Percentiles rank a stretch among this genome's conserved stretches.
phyloP scores from a whole-genome alignment of 1,139 yeast species.

The Saccharomyces hybrid region DNA sequence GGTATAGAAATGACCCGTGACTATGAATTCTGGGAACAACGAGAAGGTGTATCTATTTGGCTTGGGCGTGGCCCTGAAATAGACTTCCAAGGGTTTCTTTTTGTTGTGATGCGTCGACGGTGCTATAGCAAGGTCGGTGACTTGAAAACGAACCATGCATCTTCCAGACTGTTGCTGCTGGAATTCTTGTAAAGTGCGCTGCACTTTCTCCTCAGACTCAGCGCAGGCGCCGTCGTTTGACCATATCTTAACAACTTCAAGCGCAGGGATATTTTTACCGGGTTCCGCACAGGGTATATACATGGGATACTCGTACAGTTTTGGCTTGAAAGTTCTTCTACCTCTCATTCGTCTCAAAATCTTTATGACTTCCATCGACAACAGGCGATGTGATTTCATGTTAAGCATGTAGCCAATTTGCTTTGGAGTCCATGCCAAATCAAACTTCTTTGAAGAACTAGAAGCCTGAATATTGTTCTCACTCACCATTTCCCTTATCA shows the following conservation, averaged over 20 bases:
- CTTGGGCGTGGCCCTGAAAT: neutral
- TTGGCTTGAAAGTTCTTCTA: neutral
- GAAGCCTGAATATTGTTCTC: neutral
- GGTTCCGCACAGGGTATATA: constrained; percentile 15
- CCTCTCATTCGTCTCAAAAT: constrained; percentile 8
- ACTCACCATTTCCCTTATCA: constrained; percentile 1
- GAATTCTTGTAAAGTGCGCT: neutral
- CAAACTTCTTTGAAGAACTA: neutral
- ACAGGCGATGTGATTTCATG: constrained; percentile 11
- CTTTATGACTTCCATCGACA: constrained; percentile 9
- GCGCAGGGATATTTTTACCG: constrained; percentile 6
- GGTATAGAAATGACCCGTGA: neutral
- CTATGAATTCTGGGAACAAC: neutral
- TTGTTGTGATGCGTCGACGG: neutral
- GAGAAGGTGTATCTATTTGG: neutral
- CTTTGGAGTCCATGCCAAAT: constrained; percentile 11
- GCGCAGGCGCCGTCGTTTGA: constrained; percentile 5
- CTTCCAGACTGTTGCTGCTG: neutral
- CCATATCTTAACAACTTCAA: constrained; percentile 12
- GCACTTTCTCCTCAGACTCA: neutral
- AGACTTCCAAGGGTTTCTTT: neutral
- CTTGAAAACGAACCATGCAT: neutral
- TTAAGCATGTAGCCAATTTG: constrained; percentile 16
- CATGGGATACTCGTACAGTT: constrained; percentile 13
- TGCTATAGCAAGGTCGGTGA: neutral